Evolutionary conservation across 176 grass and related monocot species (phyloP).

Genomic region (Cocos nucifera): DNA sequence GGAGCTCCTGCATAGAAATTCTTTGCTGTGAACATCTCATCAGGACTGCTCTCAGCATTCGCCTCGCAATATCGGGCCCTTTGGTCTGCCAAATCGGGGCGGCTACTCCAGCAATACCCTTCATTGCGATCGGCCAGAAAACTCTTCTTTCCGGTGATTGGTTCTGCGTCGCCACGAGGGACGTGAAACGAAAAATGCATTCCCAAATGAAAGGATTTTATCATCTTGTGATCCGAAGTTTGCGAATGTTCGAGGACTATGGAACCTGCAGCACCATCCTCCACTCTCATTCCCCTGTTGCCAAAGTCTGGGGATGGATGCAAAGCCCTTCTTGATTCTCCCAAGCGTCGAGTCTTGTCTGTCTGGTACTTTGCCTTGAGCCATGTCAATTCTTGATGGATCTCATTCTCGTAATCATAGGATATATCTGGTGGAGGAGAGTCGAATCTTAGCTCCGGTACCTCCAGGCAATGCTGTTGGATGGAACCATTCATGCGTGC

Average conservation of each 20-base stretch:
- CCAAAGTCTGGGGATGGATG: background rate
- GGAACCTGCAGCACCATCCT: no score
- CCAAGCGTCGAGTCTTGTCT: background rate
- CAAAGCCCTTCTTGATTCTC: background rate
- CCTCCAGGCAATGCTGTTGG: background rate
- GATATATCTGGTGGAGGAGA: background rate
- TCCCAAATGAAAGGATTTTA: no score
- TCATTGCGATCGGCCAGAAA: constrained; percentile 28
- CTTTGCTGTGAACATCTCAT: background rate
- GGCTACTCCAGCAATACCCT: background rate
- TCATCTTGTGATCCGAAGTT: no score
- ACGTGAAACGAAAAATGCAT: no score
- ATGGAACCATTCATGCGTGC: background rate
- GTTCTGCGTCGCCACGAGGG: no score
- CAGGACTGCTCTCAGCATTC: background rate
- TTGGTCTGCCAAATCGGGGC: background rate
- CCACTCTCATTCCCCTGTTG: background rate
- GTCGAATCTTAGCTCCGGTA: background rate
- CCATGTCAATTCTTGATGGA: background rate
- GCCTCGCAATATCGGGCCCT: background rate
- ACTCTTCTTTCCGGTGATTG: no score
- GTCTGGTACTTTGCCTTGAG: background rate
- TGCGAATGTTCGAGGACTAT: no score
- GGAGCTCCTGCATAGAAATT: no score
- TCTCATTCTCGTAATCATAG: constrained; percentile 3